Conservation (phyloP, 768 basidiomycete species). For the Tricholoma sp. region DNA sequence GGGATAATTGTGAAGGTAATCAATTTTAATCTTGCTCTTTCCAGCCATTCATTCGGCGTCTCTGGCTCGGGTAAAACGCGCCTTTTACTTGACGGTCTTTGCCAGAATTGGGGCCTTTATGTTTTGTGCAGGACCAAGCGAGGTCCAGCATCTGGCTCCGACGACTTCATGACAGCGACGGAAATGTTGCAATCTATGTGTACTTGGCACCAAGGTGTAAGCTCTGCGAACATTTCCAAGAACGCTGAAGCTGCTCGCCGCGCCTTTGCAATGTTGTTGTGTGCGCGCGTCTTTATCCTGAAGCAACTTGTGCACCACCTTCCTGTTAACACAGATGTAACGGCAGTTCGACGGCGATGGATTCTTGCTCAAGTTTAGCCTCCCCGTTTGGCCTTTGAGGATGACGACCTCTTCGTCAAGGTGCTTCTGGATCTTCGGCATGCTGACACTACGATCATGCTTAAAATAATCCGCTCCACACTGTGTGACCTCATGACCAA, state of each 20-base stretch:
- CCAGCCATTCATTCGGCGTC: neutral
- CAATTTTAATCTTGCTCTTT: too few relatives aligned
- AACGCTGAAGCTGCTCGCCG: conserved; percentile 9
- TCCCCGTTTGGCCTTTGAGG: too few relatives aligned
- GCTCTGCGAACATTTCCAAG: too few relatives aligned
- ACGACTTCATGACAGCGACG: conserved; percentile 4
- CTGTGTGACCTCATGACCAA: neutral
- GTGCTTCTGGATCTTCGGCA: conserved; percentile 3
- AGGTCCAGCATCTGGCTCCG: conserved; percentile 5
- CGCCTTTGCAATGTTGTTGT: conserved; percentile 11
- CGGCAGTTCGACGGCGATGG: conserved; percentile 8
- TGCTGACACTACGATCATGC: conserved; percentile 5
- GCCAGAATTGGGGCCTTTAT: too few relatives aligned
- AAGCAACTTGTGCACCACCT: conserved; percentile 1
- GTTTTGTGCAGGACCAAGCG: neutral
- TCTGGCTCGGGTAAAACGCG: too few relatives aligned
- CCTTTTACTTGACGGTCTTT: too few relatives aligned
- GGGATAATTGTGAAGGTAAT: neutral
- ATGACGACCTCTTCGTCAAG: too few relatives aligned
- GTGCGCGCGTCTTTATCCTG: too few relatives aligned
- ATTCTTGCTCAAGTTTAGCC: too few relatives aligned
- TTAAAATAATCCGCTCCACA: conserved; percentile 2
- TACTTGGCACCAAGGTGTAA: too few relatives aligned
- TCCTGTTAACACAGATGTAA: conserved; percentile 3
- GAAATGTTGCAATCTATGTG: too few relatives aligned